Evolutionary conservation across 148 eudicot species (phyloP), one percentile per base, ranked within the genome.

Genomic region (Diospyros kaki): DNA sequence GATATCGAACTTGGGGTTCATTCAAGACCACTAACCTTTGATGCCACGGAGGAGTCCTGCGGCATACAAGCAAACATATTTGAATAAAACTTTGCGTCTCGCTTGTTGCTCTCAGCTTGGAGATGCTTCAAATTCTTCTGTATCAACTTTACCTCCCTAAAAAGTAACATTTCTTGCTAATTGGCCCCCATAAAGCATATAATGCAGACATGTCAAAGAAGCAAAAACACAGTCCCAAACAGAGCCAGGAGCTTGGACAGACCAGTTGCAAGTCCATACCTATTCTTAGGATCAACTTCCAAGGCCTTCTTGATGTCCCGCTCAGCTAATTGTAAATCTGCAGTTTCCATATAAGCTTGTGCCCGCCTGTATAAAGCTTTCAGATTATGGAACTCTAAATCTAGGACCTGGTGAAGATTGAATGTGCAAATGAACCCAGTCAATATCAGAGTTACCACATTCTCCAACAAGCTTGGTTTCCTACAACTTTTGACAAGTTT

Each of bases 321-420:
- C 74, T 83, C 89, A 52, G 91, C 94, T 79, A 78, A 77, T 73
- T 84, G 77, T 43, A 87, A 73, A 80, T 86, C 91, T 4, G 77
- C 76, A 76, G 71, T 80, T 73, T 69, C 86, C 73, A 87, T 81
- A 68, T 60, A 87, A 54, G 94, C 91, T 67, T 87, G 88, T 42
- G 91, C 91, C 65, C 94, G 76, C 64, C 88, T 77, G 82, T 84
- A 90, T 70, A 90, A 68, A 63, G 94, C 91, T 86, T 90, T 90
- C 68, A 87, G 73, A 74, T 90, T 87, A 74, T 76, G 64, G 66
- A 71, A 83, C 76, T 89, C 91, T 13, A 84, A 54, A 56, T 86
- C 87, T 51, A 89, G 79, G 64, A 87, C 90, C 93, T 89, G 75
- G 43, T 58, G 58, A 45, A 51, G 52, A 38, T 41, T 8, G 46